Percentiles rank a stretch among this genome's conserved stretches.
These are phyloP conservation scores for Aureobasidium sp. DNA, from an alignment of 2,329 filamentous ascomycete species.

Conservation along the genomic window DNA sequence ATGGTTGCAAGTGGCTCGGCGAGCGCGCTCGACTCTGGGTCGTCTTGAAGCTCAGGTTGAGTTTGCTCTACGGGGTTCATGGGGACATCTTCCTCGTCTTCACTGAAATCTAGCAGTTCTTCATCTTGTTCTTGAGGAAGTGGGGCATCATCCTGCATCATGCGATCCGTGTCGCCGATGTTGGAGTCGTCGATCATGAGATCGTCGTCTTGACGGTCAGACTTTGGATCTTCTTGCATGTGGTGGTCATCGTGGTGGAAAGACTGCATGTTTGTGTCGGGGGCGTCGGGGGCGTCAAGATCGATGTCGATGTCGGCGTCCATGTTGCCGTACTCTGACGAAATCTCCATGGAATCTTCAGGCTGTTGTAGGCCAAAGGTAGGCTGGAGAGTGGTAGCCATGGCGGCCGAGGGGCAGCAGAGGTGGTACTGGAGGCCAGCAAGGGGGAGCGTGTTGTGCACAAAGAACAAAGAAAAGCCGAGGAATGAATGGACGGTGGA, in stretches of 20 bases:
- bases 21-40: background rate
- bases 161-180: slow-evolving; percentile 19
- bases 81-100: slow-evolving; percentile 24
- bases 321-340: slow-evolving; percentile 39
- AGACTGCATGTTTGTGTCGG: slow-evolving; percentile 16
- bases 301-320: slow-evolving; percentile 54
- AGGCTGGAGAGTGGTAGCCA: slow-evolving; percentile 19
- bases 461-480: slow-evolving; percentile 8
- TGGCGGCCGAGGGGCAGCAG: background rate
- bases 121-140: slow-evolving; percentile 24
- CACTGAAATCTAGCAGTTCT: slow-evolving; percentile 33
- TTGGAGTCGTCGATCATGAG: slow-evolving; percentile 26
- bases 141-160: slow-evolving; percentile 18
- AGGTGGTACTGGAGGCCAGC: background rate
- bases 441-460: slow-evolving; percentile 4
- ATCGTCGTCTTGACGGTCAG: slow-evolving; percentile 26
- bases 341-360: slow-evolving; percentile 51
- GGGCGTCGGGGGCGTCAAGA: slow-evolving; percentile 42
- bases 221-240: slow-evolving; percentile 48
- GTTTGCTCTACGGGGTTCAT: slow-evolving; percentile 14
- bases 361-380: slow-evolving; percentile 26
- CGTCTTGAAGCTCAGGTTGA: background rate
- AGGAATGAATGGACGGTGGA: background rate
- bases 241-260: slow-evolving; percentile 44
- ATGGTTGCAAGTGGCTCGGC: background rate